phyloP scores from a whole-genome alignment of 257 asterid genomes.

The Perilla frutescens region DNA sequence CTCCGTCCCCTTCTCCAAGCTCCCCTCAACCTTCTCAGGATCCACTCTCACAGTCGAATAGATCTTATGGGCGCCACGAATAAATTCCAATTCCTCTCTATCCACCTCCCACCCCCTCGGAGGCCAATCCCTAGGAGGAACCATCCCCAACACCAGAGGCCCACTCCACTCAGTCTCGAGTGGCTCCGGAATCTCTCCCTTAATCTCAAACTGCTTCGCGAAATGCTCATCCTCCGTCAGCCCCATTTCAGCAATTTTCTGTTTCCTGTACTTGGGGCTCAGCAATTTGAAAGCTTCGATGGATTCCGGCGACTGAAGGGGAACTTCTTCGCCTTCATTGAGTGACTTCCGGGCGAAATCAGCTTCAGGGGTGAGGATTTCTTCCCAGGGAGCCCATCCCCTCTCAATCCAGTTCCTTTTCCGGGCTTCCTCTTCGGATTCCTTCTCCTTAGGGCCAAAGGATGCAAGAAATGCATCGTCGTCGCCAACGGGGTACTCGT shows the following conservation, averaged over 20 bases:
- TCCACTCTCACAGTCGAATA: conserved; percentile 57
- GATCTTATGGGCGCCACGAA: conserved; percentile 81
- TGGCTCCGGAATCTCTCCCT: conserved; percentile 85
- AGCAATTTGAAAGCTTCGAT: conserved; percentile 85
- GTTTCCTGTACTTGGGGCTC: conserved; percentile 66
- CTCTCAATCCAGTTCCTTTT: conserved; percentile 85
- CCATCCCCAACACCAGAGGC: conserved; percentile 70
- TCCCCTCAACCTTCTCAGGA: conserved; percentile 64
- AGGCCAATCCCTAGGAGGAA: conserved; percentile 98
- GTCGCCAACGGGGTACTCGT: conserved; percentile 84
- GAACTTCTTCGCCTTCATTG: conserved; percentile 95
- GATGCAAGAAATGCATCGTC: conserved; percentile 75
- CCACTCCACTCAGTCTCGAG: conserved; percentile 78
- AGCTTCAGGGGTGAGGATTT: conserved; percentile 89
- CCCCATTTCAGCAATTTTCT: conserved; percentile 80
- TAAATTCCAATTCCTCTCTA: conserved; percentile 79
- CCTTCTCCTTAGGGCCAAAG: conserved; percentile 77
- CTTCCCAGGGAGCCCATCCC: conserved; percentile 99
- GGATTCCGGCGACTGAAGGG: conserved; percentile 82
- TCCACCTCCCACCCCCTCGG: conserved; percentile 95
- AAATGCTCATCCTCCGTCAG: conserved; percentile 81
- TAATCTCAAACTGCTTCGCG: conserved; percentile 89
- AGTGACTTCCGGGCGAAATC: conserved; percentile 82
- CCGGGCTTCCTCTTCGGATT: conserved; percentile 91
- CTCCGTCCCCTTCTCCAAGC: conserved; percentile 49